A percentile compares a stretch with the other conserved stretches of the same genome.
Conservation (phyloP, 2,329 filamentous ascomycete species). For the Beauveria sp. region DNA sequence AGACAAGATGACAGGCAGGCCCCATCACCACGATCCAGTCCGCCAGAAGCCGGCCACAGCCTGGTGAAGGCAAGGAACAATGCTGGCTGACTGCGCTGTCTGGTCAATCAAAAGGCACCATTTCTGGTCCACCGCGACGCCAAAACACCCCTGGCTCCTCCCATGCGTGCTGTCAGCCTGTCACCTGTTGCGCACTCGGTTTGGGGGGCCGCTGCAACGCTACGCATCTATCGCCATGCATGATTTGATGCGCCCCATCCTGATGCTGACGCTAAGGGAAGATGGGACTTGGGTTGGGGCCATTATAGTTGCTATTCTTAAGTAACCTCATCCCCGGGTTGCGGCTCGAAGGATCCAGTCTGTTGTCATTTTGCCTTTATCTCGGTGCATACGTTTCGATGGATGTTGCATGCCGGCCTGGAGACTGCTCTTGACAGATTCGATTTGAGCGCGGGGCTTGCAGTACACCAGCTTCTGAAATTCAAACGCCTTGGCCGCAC, state of each 20-base stretch:
- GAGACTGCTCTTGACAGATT: neutral
- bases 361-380: neutral
- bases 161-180: neutral
- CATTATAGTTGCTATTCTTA: neutral
- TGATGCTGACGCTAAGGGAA: conserved; percentile 4
- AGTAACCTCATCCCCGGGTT: neutral
- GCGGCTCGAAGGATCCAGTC: neutral
- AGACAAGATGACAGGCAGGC: neutral
- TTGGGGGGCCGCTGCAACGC: conserved; percentile 3
- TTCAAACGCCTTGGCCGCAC: neutral
- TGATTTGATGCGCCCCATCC: conserved; percentile 3
- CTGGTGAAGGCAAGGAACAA: no score
- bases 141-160: neutral
- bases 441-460: neutral
- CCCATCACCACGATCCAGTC: neutral
- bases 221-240: neutral
- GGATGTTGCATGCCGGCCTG: neutral
- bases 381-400: neutral
- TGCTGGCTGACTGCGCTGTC: no score
- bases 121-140: neutral
- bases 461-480: neutral
- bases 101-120: neutral
- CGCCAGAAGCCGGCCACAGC: no score
- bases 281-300: neutral
- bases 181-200: conserved; percentile 3